Percentiles rank a stretch among this genome's conserved stretches.
These are phyloP conservation scores for Inonotus obliquus DNA, from an alignment of 1,284 basidiomycete species.

Conservation along the genomic window DNA sequence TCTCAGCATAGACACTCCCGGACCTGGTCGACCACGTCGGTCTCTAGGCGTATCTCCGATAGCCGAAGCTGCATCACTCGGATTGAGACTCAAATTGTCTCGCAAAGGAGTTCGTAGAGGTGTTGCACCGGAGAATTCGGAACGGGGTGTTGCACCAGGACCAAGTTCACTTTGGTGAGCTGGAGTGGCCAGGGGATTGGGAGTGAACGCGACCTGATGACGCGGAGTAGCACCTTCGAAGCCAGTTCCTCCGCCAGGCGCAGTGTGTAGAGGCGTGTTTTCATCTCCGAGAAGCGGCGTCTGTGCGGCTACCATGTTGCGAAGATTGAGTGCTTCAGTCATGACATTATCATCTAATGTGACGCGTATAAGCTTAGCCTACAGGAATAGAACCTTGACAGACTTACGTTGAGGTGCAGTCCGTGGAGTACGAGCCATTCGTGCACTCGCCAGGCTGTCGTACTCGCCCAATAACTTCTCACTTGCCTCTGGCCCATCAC, in stretches of 20 bases:
- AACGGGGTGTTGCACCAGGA: slow-evolving; percentile 61
- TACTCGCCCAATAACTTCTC: slow-evolving; percentile 89
- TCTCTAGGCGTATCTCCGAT: slow-evolving; percentile 72
- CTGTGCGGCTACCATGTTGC: slow-evolving; percentile 88
- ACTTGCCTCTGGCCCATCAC: slow-evolving; percentile 79
- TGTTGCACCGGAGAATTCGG: slow-evolving; percentile 53
- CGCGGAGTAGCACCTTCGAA: slow-evolving; percentile 89
- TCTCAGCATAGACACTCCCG: slow-evolving; percentile 70
- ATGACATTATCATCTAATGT: slow-evolving; percentile 83
- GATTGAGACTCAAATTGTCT: slow-evolving; percentile 89
- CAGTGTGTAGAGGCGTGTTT: slow-evolving; percentile 87
- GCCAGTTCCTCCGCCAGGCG: slow-evolving; percentile 72
- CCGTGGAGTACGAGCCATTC: slow-evolving; percentile 88
- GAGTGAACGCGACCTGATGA: slow-evolving; percentile 86
- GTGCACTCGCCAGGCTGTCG: slow-evolving; percentile 81
- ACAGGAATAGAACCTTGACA: slow-evolving; percentile 8
- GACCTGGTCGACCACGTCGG: slow-evolving; percentile 55
- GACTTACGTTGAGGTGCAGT: slow-evolving; percentile 87
- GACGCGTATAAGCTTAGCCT: slow-evolving; percentile 15
- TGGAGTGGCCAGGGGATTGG: slow-evolving; percentile 93
- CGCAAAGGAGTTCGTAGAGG: slow-evolving; percentile 89
- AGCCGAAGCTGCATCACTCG: slow-evolving; percentile 49
- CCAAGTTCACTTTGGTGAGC: slow-evolving; percentile 44
- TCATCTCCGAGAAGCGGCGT: slow-evolving; percentile 96
- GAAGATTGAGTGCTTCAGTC: slow-evolving; percentile 91